A percentile compares a stretch with the other conserved stretches of the same genome.
Conservation (phyloP, 305 asterid species). For the Plantago coronopus region DNA sequence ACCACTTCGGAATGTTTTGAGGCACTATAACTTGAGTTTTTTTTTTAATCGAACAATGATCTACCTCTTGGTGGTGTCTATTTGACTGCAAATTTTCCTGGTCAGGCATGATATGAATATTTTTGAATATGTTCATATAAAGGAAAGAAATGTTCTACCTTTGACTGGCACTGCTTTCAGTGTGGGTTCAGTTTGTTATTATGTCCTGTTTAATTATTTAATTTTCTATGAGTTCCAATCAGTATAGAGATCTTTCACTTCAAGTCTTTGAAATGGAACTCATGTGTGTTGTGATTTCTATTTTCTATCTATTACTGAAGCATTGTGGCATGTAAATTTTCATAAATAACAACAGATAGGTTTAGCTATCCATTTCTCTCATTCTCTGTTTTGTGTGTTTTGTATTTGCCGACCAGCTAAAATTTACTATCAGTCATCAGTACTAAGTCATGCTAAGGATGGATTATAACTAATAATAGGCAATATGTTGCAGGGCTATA, state of each 20-base stretch:
- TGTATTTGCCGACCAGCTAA: slow-evolving; percentile 1
- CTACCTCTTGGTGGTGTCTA: slow-evolving; percentile 6
- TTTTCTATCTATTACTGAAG: neutral
- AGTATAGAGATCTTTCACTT: neutral
- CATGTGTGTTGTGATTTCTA: neutral
- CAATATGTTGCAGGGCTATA: slow-evolving; percentile 41
- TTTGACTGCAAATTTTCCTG: slow-evolving; percentile 11
- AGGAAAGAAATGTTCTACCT: neutral
- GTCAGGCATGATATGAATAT: slow-evolving; percentile 9
- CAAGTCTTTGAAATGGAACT: slow-evolving; percentile 1
- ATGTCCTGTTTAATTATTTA: neutral
- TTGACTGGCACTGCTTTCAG: neutral
- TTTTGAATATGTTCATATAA: slow-evolving; percentile 1
- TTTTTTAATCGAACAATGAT: neutral
- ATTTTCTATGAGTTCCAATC: slow-evolving; percentile 1
- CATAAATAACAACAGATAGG: slow-evolving; percentile 1
- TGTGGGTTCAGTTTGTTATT: neutral
- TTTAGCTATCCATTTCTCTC: neutral
- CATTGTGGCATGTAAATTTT: slow-evolving; percentile 2
- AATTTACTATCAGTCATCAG: slow-evolving; percentile 4
- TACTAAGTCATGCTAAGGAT: slow-evolving; percentile 14
- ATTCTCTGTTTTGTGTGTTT: neutral
- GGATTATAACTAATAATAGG: slow-evolving; percentile 11
- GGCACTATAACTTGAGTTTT: neutral
- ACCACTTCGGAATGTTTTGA: neutral